Base-by-base conservation (phyloP, 352 stramenopile species). In the Thalassiosira ordinaria region DNA sequence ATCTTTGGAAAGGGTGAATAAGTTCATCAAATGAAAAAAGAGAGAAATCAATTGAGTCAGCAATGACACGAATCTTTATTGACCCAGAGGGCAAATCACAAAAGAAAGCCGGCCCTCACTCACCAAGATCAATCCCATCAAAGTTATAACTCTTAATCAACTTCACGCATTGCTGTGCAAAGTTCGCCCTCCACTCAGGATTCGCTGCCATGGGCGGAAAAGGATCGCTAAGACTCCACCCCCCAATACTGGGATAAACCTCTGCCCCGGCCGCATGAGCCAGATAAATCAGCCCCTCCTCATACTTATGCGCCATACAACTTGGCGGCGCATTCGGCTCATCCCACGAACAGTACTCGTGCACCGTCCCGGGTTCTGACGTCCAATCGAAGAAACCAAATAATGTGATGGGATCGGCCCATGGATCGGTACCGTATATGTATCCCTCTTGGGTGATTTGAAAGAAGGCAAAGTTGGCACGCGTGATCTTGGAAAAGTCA, bases 61-160 rank as follows among this genome's bases (percentile, higher is more conserved):
- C 41, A 47, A 16, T 9, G 16, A 47, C 8, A 47, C 8, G 9
- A 9, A 9, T 16, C 37, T 9, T 47, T 16, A 47, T 9, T 16
- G n/a, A n/a, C n/a, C n/a, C n/a, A n/a, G n/a, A n/a, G n/a, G n/a
- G n/a, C n/a, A n/a, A n/a, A n/a, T n/a, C n/a, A n/a, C n/a, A n/a
- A n/a, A n/a, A n/a, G n/a, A n/a, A n/a, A n/a, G n/a, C n/a, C n/a
- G n/a, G n/a, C n/a, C n/a, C n/a, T n/a, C n/a, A n/a, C n/a, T n/a
- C n/a, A n/a, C 41, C 22, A 5, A 61, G 4, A 27, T 61, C 52
- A 24, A 61, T 37, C 2, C 52, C 52, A 44, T 88, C 80, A 67
- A 88, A 88, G 5, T 67, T 70, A 60, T 88, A 88, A 64, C 85
- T 76, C 18, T 63, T 57, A 63, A 88, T 79, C 37, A 88, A 41